Conservation (phyloP, 805 yeast genomes). For the Cyberlindnera euphorbiiphila region DNA sequence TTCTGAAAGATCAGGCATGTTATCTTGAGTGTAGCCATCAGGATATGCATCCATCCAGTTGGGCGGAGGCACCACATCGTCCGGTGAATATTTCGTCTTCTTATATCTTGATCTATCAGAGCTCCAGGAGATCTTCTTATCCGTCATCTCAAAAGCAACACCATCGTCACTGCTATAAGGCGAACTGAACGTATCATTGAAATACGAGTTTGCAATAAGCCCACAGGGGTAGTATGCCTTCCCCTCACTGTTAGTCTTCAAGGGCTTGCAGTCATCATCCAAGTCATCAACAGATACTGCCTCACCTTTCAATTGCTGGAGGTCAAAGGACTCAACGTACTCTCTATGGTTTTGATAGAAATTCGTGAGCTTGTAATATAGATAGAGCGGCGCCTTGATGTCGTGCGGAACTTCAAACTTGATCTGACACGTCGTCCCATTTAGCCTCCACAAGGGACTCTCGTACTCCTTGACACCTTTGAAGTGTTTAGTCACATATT, state of each 20-base stretch:
- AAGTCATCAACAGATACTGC: constrained; percentile 54
- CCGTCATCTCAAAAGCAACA: constrained; percentile 23
- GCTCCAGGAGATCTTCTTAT: constrained; percentile 77
- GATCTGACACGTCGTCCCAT: constrained; percentile 61
- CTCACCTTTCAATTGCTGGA: constrained; percentile 74
- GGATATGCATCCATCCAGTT: constrained; percentile 82
- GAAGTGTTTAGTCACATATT: constrained; percentile 61
- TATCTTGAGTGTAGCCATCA: constrained; percentile 80
- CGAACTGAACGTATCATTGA: constrained; percentile 77
- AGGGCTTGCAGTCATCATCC: constrained; percentile 56
- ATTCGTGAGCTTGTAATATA: constrained; percentile 84
- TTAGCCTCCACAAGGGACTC: constrained; percentile 65
- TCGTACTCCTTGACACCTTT: constrained; percentile 28
- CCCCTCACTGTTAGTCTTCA: constrained; percentile 48
- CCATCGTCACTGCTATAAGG: constrained; percentile 33
- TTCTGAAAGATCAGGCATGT: constrained; percentile 67
- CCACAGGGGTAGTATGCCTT: constrained; percentile 90
- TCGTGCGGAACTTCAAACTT: constrained; percentile 71
- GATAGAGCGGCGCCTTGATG: constrained; percentile 64
- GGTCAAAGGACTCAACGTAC: constrained; percentile 81
- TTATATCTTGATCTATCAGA: constrained; percentile 71
- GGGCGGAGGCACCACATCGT: constrained; percentile 88
- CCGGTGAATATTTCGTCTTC: constrained; percentile 62
- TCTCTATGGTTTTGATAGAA: constrained; percentile 94
- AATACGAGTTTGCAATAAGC: constrained; percentile 84